Evolutionary conservation across 2,329 filamentous ascomycete genomes (phyloP).

Genomic region (Aspergillus fructus): DNA sequence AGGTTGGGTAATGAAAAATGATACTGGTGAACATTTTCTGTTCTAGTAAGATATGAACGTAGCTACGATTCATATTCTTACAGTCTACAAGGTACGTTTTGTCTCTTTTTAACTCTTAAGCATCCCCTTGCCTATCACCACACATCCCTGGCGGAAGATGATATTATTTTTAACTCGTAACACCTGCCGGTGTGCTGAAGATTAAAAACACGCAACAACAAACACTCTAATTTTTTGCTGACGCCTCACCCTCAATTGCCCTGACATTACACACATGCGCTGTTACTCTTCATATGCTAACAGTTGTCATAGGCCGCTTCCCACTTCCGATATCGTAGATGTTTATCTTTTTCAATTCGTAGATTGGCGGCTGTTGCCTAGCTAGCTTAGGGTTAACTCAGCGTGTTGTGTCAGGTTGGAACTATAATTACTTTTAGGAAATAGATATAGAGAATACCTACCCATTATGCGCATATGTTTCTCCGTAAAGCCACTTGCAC

Average conservation of each 20-base stretch:
- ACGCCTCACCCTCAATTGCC: conserved; percentile 34
- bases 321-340: neutral
- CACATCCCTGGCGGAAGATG: conserved; percentile 53
- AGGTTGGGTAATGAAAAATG: conserved; percentile 34
- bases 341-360: neutral
- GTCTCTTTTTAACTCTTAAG: conserved; percentile 9
- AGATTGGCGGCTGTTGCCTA: neutral
- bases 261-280: neutral
- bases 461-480: neutral
- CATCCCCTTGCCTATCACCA: neutral
- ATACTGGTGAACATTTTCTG: conserved; percentile 22
- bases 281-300: conserved; percentile 12
- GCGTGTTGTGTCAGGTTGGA: neutral
- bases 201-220: conserved; percentile 61
- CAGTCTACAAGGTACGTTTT: conserved; percentile 24
- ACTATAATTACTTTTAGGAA: neutral
- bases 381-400: neutral
- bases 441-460: neutral
- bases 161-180: conserved; percentile 65
- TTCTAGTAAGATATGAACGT: conserved; percentile 33
- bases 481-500: neutral
- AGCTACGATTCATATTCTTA: conserved; percentile 33
- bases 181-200: conserved; percentile 51
- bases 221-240: conserved; percentile 73
- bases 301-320: conserved; percentile 1